These are phyloP conservation scores for Diddensiella transvaalensis DNA, from an alignment of 805 yeast genomes.

Conservation along the genomic window DNA sequence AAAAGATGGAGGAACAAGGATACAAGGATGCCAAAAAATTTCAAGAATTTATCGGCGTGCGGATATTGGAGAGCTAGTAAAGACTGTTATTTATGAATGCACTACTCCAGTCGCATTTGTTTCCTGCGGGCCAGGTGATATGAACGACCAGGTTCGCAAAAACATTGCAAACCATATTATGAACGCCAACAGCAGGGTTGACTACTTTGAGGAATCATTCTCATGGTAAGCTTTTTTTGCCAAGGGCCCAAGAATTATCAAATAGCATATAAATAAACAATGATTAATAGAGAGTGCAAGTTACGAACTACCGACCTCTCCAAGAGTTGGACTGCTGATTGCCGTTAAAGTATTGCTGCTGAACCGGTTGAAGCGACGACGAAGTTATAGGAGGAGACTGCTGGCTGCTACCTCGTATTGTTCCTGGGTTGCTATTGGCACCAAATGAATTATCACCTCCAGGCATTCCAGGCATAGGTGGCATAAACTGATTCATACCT, in stretches of 20 bases:
- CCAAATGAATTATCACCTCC: neutral
- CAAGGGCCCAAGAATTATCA: too few species aligned
- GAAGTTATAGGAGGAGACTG: neutral
- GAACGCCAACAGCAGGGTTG: slow-evolving; percentile 47
- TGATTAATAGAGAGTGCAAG: neutral
- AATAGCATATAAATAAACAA: neutral
- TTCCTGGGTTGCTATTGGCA: neutral
- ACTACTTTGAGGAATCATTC: slow-evolving; percentile 67
- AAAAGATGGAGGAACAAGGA: neutral
- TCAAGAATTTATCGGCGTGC: neutral
- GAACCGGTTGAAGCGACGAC: neutral
- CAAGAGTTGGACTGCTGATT: neutral
- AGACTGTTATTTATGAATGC: slow-evolving; percentile 33
- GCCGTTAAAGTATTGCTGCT: neutral
- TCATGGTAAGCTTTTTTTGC: slow-evolving; percentile 60
- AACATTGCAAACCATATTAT: slow-evolving; percentile 43
- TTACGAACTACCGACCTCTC: neutral
- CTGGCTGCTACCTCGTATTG: neutral
- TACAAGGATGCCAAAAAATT: neutral
- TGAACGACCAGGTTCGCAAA: slow-evolving; percentile 55
- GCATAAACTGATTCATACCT: slow-evolving; percentile 21
- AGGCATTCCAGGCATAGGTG: neutral
- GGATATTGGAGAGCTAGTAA: slow-evolving; percentile 1
- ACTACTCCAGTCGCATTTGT: slow-evolving; percentile 6
- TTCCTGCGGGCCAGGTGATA: slow-evolving; percentile 57